These are phyloP conservation scores for Argentina anserina DNA, from an alignment of 306 rosid genomes.

Conservation along the genomic window DNA sequence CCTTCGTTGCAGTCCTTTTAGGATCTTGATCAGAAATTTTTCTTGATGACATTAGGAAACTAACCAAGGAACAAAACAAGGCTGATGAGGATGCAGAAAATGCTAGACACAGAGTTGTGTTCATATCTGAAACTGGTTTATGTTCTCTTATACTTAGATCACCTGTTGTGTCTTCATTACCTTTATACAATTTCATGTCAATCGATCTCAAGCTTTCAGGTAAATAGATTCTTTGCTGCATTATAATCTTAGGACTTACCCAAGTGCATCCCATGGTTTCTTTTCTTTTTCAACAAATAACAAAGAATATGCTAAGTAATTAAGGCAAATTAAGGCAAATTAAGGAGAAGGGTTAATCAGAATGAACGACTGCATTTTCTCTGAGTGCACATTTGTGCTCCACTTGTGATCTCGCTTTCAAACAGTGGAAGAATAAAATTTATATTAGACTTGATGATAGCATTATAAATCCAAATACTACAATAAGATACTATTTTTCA, in stretches of 20 bases:
- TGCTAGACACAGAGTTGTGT: conserved; percentile 80
- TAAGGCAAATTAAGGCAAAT: too few relatives aligned
- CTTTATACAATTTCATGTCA: not conserved
- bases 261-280: not conserved
- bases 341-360: not conserved
- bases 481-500: not conserved
- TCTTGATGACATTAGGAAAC: conserved; percentile 61
- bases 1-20: conserved; percentile 55
- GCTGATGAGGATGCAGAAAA: conserved; percentile 87
- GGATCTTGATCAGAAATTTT: conserved; percentile 76
- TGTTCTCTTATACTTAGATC: too few relatives aligned
- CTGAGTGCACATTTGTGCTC: too few relatives aligned
- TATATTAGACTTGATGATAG: not conserved
- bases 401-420: not conserved
- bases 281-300: conserved; percentile 4
- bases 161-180: not conserved
- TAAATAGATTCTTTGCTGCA: not conserved
- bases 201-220: not conserved
- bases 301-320: not conserved
- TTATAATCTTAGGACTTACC: not conserved
- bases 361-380: not conserved
- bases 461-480: not conserved
- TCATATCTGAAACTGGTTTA: conserved; percentile 4
- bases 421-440: not conserved
- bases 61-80: conserved; percentile 67